These are phyloP conservation scores for Narthecium ossifragum DNA, from an alignment of 106 monocot genomes.

Conservation along the genomic window DNA sequence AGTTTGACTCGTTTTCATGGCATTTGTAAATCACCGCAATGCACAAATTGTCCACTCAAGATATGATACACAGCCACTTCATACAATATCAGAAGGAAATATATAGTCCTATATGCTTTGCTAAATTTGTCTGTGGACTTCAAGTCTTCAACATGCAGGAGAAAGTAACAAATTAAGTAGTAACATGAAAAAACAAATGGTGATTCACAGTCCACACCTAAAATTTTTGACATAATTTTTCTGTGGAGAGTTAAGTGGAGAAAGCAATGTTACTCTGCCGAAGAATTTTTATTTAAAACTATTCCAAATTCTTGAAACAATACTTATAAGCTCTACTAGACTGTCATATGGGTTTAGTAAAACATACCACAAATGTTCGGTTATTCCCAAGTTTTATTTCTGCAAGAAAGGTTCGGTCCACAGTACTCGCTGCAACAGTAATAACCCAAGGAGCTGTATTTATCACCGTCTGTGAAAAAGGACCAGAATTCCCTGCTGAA, in stretches of 20 bases:
- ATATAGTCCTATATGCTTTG: no score
- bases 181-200: not conserved
- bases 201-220: not conserved
- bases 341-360: not conserved
- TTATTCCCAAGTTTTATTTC: constrained; percentile 54
- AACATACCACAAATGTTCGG: constrained; percentile 19
- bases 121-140: no score
- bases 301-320: not conserved
- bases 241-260: no score
- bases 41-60: no score
- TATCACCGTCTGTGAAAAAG: constrained; percentile 39
- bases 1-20: no score
- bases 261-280: no score
- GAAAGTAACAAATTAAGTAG: no score
- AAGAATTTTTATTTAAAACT: not conserved
- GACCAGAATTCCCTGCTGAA: constrained; percentile 67
- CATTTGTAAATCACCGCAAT: no score
- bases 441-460: constrained; percentile 68
- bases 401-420: constrained; percentile 44
- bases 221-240: not conserved
- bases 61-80: no score
- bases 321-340: not conserved
- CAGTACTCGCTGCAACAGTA: constrained; percentile 56
- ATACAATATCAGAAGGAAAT: no score
- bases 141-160: no score